Base-by-base conservation (phyloP, 1,139 yeast genomes). In the Nadsonia starkeyi-henricii region DNA sequence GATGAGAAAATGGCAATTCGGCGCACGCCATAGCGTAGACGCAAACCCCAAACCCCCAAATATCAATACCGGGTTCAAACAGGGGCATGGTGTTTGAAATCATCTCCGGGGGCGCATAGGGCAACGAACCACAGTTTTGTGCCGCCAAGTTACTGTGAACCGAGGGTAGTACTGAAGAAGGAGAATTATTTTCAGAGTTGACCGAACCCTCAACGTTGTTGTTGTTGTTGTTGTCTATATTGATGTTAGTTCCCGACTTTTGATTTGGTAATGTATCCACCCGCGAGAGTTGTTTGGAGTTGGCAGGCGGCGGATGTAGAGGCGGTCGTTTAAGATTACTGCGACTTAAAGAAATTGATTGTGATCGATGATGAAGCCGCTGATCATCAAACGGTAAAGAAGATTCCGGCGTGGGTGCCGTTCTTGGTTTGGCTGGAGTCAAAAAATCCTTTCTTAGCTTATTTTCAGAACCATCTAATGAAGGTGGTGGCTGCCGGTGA, bases 31-130 rank as follows among this genome's bases (percentile, higher is more conserved):
- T 74, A 1, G 94, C 78, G 61, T 77, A 86, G 12, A 82, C 57
- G 52, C 84, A 68, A 0, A 88, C 85, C 1, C 96, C 97, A 48
- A 84, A 71, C 0, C 96, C 94, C 96, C 96, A 89, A 12, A 85
- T 74, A 63, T 89, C 97, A 0, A 86, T 81, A 49, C 79, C 70
- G 0, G 88, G 84, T 0, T 84, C 81, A 50, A 82, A 69, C 2
- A 84, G 79, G 2, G 84, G 81, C 1, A 85, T 85, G 26, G 73
- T 70, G 1, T 85, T 80, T 42, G 72, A 68, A 47, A 88, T 68
- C 36, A 86, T 69, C 60, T 89, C 96, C 0, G 97, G 97, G 0
- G 95, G 76, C 0, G 96, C 95, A 61, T 86, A 89, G 0, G 96
- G 96, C 41, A 89, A 69, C 1, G 95, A 86, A 0, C 97, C 97